Percentiles rank a stretch among this genome's conserved stretches.
Evolutionary conservation across 2,329 filamentous ascomycete genomes (phyloP).

Genomic region (Aureobasidium subglaciale): DNA sequence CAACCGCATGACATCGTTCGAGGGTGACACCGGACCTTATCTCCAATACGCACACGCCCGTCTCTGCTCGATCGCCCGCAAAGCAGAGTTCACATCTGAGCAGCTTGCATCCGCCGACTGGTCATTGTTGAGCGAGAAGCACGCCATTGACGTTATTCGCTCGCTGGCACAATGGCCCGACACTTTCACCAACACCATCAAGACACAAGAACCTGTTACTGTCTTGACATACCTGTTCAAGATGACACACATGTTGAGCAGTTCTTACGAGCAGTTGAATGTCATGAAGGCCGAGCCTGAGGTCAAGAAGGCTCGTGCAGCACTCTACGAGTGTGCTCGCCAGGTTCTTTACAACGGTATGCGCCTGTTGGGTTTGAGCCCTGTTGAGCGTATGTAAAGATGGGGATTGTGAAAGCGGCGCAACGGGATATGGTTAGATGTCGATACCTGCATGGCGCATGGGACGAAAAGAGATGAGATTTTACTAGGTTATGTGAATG

Average conservation of each 20-base stretch:
- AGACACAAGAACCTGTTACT: constrained; percentile 69
- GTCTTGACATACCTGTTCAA: constrained; percentile 71
- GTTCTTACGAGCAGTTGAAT: constrained; percentile 68
- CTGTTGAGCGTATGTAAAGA: constrained; percentile 57
- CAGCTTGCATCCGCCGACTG: constrained; percentile 60
- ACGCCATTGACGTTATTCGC: constrained; percentile 66
- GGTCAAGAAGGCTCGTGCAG: constrained; percentile 64
- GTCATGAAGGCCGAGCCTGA: constrained; percentile 73
- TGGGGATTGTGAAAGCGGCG: constrained; percentile 6
- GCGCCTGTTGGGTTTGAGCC: constrained; percentile 68
- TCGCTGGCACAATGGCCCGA: constrained; percentile 80
- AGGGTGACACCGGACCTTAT: constrained; percentile 79
- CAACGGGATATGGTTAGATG: constrained; percentile 1
- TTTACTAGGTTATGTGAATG: background rate
- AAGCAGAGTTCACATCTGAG: constrained; percentile 41
- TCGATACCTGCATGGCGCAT: constrained; percentile 2
- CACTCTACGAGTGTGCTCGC: constrained; percentile 68
- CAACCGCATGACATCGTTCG: constrained; percentile 74
- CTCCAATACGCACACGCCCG: constrained; percentile 77
- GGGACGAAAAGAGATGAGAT: constrained; percentile 1
- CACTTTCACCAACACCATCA: constrained; percentile 73
- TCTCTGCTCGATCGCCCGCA: constrained; percentile 54
- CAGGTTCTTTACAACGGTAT: constrained; percentile 77
- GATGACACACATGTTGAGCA: constrained; percentile 74
- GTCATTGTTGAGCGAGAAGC: constrained; percentile 60